Conservation (phyloP, 257 asterid genomes). For the Ophiorrhiza pumila region DNA sequence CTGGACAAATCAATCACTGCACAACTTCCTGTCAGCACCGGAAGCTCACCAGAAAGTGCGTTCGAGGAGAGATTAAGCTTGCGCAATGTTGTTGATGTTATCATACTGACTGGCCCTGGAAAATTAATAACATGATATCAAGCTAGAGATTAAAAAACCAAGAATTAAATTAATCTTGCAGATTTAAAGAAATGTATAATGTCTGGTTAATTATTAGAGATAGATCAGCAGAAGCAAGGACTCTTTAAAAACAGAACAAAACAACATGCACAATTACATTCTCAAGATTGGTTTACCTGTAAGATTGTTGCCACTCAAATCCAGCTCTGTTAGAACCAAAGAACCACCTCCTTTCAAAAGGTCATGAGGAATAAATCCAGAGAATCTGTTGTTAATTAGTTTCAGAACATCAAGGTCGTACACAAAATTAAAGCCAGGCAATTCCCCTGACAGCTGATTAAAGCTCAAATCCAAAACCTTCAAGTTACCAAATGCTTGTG, state of each 20-base stretch:
- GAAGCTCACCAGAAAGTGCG: slow-evolving; percentile 79
- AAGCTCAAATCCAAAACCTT: slow-evolving; percentile 86
- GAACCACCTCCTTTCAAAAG: slow-evolving; percentile 91
- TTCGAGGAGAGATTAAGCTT: slow-evolving; percentile 80
- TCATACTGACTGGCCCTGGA: slow-evolving; percentile 71
- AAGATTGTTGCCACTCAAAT: slow-evolving; percentile 81
- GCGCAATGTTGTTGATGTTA: slow-evolving; percentile 73
- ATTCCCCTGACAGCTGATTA: slow-evolving; percentile 82
- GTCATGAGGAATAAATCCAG: slow-evolving; percentile 72
- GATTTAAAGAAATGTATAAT: background rate
- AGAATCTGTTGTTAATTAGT: slow-evolving; percentile 69
- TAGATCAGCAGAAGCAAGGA: background rate
- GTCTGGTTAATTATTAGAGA: background rate
- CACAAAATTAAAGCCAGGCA: slow-evolving; percentile 81
- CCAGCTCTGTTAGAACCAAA: slow-evolving; percentile 66
- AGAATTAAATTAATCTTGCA: background rate
- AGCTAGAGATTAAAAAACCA: background rate
- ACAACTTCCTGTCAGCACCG: slow-evolving; percentile 73
- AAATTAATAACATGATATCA: slow-evolving; percentile 7
- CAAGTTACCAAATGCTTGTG: slow-evolving; percentile 62
- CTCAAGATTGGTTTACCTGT: slow-evolving; percentile 47
- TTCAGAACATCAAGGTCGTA: slow-evolving; percentile 81
- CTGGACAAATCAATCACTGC: slow-evolving; percentile 63
- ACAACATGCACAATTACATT: background rate
- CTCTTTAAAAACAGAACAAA: background rate